These are phyloP conservation scores for Cafeteria roenbergensis DNA, from an alignment of 108 stramenopile genomes.

Conservation along the genomic window DNA sequence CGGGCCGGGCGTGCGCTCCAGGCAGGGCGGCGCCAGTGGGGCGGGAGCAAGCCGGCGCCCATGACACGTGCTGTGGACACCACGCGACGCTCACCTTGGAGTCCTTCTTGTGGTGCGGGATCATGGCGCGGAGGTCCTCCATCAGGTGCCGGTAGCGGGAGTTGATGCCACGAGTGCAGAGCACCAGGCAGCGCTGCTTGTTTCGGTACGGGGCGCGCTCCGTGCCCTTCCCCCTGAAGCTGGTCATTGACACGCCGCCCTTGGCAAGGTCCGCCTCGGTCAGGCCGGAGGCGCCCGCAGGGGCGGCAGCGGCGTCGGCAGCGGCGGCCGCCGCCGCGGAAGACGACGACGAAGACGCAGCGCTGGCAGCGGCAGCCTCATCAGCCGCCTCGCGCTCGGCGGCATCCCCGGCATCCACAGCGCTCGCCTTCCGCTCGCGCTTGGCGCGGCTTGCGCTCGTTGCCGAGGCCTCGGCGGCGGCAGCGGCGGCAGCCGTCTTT, in stretches of 20 bases:
- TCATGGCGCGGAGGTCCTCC: constrained; percentile 77
- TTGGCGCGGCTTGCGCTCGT: too few species aligned
- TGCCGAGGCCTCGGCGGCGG: too few species aligned
- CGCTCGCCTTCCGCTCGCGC: neutral
- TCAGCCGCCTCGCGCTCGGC: neutral
- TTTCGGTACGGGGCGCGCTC: neutral
- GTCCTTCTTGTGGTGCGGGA: constrained; percentile 95
- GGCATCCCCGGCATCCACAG: neutral
- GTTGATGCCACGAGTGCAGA: constrained; percentile 84
- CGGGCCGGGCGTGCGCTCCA: too few species aligned
- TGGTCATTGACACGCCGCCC: neutral
- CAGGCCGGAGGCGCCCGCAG: constrained; percentile 4
- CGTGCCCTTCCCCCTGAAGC: neutral
- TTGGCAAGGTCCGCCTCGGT: neutral
- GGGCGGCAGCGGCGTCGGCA: neutral
- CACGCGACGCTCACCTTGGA: constrained; percentile 48
- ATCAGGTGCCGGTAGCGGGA: constrained; percentile 85
- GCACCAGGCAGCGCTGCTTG: constrained; percentile 82
- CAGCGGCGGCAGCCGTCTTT: too few species aligned
- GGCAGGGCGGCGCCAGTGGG: too few species aligned
- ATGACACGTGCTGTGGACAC: too few species aligned
- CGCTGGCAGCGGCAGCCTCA: neutral
- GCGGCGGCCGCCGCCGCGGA: neutral
- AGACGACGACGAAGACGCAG: neutral
- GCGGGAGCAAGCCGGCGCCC: too few species aligned